Evolutionary conservation across 148 eudicot genomes (phyloP).

Genomic region (Spergularia marina): DNA sequence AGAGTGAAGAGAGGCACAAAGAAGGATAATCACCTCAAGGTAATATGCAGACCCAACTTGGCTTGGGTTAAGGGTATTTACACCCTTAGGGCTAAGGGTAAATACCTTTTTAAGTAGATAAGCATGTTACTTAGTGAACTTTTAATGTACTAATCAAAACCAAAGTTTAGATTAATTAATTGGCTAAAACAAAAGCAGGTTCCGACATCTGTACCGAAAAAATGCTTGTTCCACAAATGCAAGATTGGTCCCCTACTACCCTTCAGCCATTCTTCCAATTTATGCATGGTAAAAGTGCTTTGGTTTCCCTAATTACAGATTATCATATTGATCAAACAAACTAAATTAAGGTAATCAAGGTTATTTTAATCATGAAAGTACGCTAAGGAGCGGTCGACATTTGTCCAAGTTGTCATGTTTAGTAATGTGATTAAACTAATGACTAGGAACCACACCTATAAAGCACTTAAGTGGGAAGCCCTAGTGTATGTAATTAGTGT

Average conservation of each 20-base stretch:
- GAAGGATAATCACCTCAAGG: conserved; percentile 24
- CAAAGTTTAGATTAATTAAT: conserved; percentile 4
- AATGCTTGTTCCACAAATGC: conserved; percentile 28
- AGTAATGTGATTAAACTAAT: conserved; percentile 14
- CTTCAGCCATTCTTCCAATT: conserved; percentile 15
- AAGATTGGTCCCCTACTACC: conserved; percentile 30
- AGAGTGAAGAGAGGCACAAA: neutral
- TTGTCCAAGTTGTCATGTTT: conserved; percentile 26
- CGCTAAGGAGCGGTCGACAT: conserved; percentile 21
- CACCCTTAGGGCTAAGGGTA: conserved; percentile 15
- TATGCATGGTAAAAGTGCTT: conserved; percentile 18
- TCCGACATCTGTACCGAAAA: conserved; percentile 44
- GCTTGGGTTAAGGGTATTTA: neutral
- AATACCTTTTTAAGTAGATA: too few species aligned
- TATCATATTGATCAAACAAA: conserved; percentile 5
- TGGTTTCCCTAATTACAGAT: conserved; percentile 10
- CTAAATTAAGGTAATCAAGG: neutral
- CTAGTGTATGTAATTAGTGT: conserved; percentile 28
- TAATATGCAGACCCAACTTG: conserved; percentile 20
- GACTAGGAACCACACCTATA: conserved; percentile 26
- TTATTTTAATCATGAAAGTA: conserved; percentile 17
- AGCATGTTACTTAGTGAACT: too few species aligned
- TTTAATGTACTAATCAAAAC: neutral
- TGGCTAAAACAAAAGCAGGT: conserved; percentile 26
- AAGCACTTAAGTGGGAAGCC: conserved; percentile 36